Conservation (phyloP, 257 asterid species). For the Fraxinus anomala region DNA sequence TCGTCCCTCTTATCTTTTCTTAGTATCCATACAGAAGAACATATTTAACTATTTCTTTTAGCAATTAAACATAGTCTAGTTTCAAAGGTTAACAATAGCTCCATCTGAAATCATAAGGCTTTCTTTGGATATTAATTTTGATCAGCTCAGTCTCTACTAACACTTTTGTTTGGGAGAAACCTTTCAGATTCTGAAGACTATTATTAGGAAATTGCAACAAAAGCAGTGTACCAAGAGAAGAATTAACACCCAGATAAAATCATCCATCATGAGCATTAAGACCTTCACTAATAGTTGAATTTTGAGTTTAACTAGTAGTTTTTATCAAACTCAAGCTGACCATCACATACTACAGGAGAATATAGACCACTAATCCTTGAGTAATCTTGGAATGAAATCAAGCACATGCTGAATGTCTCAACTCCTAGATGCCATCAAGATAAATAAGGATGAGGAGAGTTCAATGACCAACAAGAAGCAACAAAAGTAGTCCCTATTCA, state of each 20-base stretch:
- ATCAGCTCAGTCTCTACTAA: neutral
- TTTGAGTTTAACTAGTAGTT: neutral
- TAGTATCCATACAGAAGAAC: neutral
- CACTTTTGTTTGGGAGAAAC: neutral
- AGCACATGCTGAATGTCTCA: neutral
- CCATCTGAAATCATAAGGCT: neutral
- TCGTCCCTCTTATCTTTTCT: neutral
- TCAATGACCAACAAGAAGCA: neutral
- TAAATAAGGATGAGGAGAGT: neutral
- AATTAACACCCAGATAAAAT: neutral
- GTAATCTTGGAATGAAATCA: neutral
- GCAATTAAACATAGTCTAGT: neutral
- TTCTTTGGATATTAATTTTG: neutral
- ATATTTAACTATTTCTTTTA: neutral
- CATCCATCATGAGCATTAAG: neutral
- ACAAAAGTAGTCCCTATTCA: conserved; percentile 3
- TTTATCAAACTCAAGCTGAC: neutral
- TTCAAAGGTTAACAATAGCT: too few relatives aligned
- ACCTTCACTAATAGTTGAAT: neutral
- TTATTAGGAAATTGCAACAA: neutral
- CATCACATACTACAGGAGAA: neutral
- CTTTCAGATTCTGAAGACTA: neutral
- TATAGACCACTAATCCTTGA: neutral
- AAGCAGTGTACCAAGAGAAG: neutral
- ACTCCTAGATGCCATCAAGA: neutral